Base-by-base conservation (phyloP, 2,329 filamentous ascomycete genomes). In the Hypoxylon sp. region DNA sequence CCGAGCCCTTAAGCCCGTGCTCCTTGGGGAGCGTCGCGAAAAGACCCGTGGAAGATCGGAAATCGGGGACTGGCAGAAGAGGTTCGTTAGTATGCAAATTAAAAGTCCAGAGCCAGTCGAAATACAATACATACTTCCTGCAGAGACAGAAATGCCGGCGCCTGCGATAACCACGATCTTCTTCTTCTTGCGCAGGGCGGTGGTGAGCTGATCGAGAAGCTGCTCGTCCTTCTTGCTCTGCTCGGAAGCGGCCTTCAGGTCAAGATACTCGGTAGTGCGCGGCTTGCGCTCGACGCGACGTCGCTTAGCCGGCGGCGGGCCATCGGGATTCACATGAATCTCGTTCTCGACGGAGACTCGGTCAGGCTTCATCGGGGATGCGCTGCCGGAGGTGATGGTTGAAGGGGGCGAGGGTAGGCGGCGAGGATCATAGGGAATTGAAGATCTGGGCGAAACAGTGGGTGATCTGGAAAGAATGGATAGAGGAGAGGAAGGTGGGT, bases 101-200 rank as follows among this genome's bases (percentile, higher is more conserved):
- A 26, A 48, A 55, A 46, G 27, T 11, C 9, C 43, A 18, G 41
- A 24, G 11, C 7, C 31, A 55, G 18, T 11, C 27, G 26, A 29
- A 54, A 46, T 7, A 53, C 42, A 53, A 48, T 59, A 67, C 70
- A 60, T 67, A 85, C 88, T 72, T 82, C 95, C 95, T 67, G 95
- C 94, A 50, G 94, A 94, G 48, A 97, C 95, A 33, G 95, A 98
- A 69, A 99, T 99, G 61, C 95, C 95, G 63, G 95, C 95, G 56
- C 95, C 95, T 42, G 94, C 95, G 73, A 99, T 90, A 48, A 98
- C 91, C 27, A 99, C 92, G 72, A 99, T 96, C 79, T 97, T 97
- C 78, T 93, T 91, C 80, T 95, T 95, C 71, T 90, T 92, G 69
- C 89, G 88, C 53, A 99, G 76, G 20, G 88, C 88, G 38, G 87